phyloP scores from a whole-genome alignment of 805 yeast species.

The Ogataea glucozyma region DNA sequence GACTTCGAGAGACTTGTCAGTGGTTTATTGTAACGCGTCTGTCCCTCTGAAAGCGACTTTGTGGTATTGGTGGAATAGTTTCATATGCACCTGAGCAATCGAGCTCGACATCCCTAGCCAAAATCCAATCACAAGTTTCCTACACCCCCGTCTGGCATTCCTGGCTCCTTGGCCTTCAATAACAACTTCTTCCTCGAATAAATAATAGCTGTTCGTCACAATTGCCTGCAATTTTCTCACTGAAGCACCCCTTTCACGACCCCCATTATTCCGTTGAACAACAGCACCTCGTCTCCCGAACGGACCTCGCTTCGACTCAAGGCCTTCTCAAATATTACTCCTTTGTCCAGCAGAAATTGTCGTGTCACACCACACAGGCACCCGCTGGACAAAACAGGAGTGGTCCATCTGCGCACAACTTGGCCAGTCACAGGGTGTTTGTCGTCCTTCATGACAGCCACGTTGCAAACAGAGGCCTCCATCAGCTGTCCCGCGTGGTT shows the following conservation, averaged over 20 bases:
- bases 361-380: constrained; percentile 85
- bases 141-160: no score
- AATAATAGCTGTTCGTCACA: no score
- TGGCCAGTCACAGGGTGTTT: constrained; percentile 31
- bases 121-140: no score
- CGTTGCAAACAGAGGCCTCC: constrained; percentile 83
- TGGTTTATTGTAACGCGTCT: no score
- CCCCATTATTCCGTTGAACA: constrained; percentile 86
- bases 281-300: constrained; percentile 67
- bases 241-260: constrained; percentile 58
- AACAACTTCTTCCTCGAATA: no score
- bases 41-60: no score
- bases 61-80: no score
- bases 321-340: constrained; percentile 22
- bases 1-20: no score
- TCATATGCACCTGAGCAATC: no score
- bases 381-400: constrained; percentile 79
- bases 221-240: no score
- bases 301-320: constrained; percentile 47
- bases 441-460: constrained; percentile 56
- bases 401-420: constrained; percentile 59
- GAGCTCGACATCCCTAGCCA: no score
- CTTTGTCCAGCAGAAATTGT: constrained; percentile 50
- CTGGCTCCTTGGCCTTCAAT: no score
- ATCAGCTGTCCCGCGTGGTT: constrained; percentile 60